Evolutionary conservation across 1,284 basidiomycete genomes (phyloP).

Genomic region (Cerrena zonata): DNA sequence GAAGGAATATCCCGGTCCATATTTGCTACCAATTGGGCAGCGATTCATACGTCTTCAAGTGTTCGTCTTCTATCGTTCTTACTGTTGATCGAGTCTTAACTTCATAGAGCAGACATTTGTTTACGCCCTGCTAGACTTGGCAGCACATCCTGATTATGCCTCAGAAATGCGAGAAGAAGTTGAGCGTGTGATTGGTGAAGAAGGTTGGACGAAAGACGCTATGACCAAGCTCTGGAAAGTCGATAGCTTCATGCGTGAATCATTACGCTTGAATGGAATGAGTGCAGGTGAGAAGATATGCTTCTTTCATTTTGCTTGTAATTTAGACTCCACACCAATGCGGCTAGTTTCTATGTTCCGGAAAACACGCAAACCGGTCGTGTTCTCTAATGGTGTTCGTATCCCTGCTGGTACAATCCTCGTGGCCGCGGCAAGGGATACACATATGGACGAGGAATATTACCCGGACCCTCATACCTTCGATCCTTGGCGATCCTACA

Average conservation of each 20-base stretch:
- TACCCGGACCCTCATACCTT: conserved; percentile 38
- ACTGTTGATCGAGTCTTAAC: conserved; percentile 8
- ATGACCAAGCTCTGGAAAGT: conserved; percentile 42
- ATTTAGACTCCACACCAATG: conserved; percentile 18
- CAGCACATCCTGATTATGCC: conserved; percentile 35
- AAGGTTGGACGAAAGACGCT: conserved; percentile 43
- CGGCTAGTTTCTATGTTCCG: conserved; percentile 1
- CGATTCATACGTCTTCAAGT: conserved; percentile 28
- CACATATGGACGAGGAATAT: conserved; percentile 36
- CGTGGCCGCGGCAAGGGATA: conserved; percentile 35
- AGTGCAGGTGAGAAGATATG: conserved; percentile 15
- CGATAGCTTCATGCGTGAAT: conserved; percentile 51
- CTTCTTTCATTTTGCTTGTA: background rate
- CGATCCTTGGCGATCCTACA: conserved; percentile 42
- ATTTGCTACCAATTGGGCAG: conserved; percentile 26
- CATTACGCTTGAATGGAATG: conserved; percentile 33
- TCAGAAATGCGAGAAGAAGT: conserved; percentile 41
- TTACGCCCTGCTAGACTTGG: conserved; percentile 34
- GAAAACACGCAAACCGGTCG: conserved; percentile 29
- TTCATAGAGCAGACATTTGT: conserved; percentile 7
- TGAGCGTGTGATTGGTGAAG: conserved; percentile 27
- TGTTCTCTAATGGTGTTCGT: conserved; percentile 36
- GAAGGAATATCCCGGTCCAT: conserved; percentile 19
- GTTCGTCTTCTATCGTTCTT: conserved; percentile 14
- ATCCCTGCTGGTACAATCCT: conserved; percentile 40